Evolutionary conservation across 495 filamentous ascomycete genomes (phyloP).

Genomic region (Daldinia caldariorum): DNA sequence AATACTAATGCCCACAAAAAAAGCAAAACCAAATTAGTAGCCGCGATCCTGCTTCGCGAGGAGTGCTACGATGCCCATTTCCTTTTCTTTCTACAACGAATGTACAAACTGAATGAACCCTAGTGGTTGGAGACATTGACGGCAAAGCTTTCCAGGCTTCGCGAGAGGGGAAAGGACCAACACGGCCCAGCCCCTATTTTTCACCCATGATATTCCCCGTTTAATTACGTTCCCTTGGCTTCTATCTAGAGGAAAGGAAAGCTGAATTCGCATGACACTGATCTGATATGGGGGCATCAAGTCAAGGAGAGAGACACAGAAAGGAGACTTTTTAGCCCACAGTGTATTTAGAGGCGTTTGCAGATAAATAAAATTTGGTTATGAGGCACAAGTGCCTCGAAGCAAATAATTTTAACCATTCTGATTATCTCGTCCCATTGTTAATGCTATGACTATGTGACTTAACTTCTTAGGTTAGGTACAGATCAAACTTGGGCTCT

Average conservation of each 20-base stretch:
- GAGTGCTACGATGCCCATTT: neutral
- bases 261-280: constrained; percentile 24
- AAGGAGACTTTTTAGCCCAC: neutral
- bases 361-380: constrained; percentile 48
- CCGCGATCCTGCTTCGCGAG: constrained; percentile 1
- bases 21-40: constrained; percentile 10
- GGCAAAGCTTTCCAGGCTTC: neutral
- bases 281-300: constrained; percentile 26
- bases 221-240: constrained; percentile 5
- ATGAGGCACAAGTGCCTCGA: constrained; percentile 40
- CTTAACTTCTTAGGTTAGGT: too few relatives aligned
- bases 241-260: constrained; percentile 11
- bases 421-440: neutral
- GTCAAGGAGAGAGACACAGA: neutral
- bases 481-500: neutral
- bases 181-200: constrained; percentile 7
- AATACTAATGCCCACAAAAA: constrained; percentile 6
- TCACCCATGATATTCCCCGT: constrained; percentile 16
- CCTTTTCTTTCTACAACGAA: neutral
- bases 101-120: neutral
- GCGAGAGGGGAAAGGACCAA: constrained; percentile 4
- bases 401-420: constrained; percentile 10
- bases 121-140: neutral
- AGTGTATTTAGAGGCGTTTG: constrained; percentile 46
- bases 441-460: neutral